Base-by-base conservation (phyloP, 495 filamentous ascomycete species). In the Thermochaetoides thermophila region DNA sequence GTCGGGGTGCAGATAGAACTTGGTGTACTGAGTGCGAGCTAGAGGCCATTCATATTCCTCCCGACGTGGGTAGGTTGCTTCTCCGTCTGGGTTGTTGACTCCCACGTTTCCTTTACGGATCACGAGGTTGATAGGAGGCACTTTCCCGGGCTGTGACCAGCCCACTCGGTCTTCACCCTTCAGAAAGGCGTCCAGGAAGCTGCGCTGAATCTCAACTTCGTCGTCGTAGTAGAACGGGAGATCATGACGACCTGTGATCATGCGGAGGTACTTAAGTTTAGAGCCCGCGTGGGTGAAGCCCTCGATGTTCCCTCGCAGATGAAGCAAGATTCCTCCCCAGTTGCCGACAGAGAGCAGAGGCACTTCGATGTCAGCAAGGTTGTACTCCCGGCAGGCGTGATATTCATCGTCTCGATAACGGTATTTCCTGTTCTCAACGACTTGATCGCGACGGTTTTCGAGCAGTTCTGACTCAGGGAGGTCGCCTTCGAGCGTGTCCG, bases 211-310 rank as follows among this genome's bases (percentile, higher is more conserved):
- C 37, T 75, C 66, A 3, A 75, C 74, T 34, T 76, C 68, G 24
- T 76, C 69, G 2, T 61, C 40, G 39, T 76, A 78, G 52, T 78
- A 81, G 53, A 81, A 80, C 0, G 76, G 76, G 5, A 81, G 57
- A 42, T 81, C 76, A 41, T 81, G 76, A 0, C 76, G 64, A 8
- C 76, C 76, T 0, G 68, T 73, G 40, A 81, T 74, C 45, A 78
- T 74, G 7, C 74, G 64, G 4, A 79, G 53, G 38, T 74, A 79
- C 47, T 81, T 81, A 27, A 71, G 48, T 31, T 68, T 55, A 2
- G 71, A 75, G 0, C 72, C 69, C 0, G 74, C 72, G 29, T 69
- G 53, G 4, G 55, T 63, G 37, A 60, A 81, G 0, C 74, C 76
- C 39, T 74, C 57, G 5, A 81, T 63, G 38, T 81, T 81, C 2